Evolutionary conservation across 1,139 yeast species (phyloP), one percentile per base, ranked within the genome.

Genomic region (Yamadazyma kanchanaburiensis): DNA sequence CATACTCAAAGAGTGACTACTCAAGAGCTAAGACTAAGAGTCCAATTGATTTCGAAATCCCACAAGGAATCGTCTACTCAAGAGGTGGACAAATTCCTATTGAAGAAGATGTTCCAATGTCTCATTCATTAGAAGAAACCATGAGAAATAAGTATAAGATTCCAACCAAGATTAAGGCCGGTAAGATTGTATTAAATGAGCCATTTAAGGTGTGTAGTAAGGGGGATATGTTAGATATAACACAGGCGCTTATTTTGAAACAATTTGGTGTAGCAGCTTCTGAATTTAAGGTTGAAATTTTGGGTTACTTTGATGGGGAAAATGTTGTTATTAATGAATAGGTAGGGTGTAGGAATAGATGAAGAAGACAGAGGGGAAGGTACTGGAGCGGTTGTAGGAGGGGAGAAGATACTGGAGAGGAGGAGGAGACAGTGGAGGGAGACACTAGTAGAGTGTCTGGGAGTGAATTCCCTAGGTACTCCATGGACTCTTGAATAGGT

Each of bases 41-140:
- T 4, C 95, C 97, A 33, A 64, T 89, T 43, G 80, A 84, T 35
- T 88, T 91, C 59, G 73, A 76, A 6, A 72, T 91, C 30, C 97
- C 98, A 19, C 88, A 73, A 36, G 99, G 99, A 22, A 70, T 87
- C 34, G 82, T 91, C 9, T 89, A 87, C 57, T 86, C 97, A 11
- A 80, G 96, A 56, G 99, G 96, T 47, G 98, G 98, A 12, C 95
- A 86, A 61, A 66, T 89, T 34, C 73, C 96, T 19, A 64, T 58
- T 16, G 96, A 88, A 54, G 97, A 91, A 46, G 99, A 91, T 58
- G 91, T 91, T 13, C 96, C 96, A 46, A 79, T 91, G 86, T 82
- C 94, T 9, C 98, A 91, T 55, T 87, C 97, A 5, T 70, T 94
- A 61, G 98, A 91, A 63, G 87, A 88, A 47, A 86, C 95, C 25